Evolutionary conservation across 2,329 filamentous ascomycete species (phyloP), one percentile per base, ranked within the genome.

Genomic region (Phialophora tarda): DNA sequence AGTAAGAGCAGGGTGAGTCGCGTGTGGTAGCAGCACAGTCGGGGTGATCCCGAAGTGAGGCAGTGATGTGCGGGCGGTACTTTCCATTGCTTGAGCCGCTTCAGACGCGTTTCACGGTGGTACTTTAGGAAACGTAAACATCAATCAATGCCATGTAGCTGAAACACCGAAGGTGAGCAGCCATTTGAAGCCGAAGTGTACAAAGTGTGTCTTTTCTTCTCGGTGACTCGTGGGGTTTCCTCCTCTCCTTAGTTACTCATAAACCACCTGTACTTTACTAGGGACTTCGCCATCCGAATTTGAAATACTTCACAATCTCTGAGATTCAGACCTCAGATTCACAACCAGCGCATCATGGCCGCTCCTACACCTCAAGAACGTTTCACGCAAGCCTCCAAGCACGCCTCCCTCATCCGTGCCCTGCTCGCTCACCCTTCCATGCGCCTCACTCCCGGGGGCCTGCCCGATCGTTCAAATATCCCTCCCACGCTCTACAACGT

Each of bases 401-500:
- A 66, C 41, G 66, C 63, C 21, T 48, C 53, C n/a, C 60, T 69
- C 24, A n/a, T 69, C 30, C 59, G 60, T 3, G 59, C 66, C 17
- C 63, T 69, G 3, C 54, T 61, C n/a, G 54, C 55, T 4, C 66
- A 66, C 53, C 66, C 66, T 32, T 26, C 34, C 21, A 58, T 60
- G 50, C 6, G 28, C 8, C 34, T 54, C 26, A 64, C 34, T 1
- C 3, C 48, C 23, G 34, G 62, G 2, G 60, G 63, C 7, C 24
- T 54, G 21, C 59, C 66, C 8, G 61, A 69, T 38, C 50, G 41
- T 12, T 8, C 56, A 34, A 54, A 62, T 26, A 69, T 55, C n/a
- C 67, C 53, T 26, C 10, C 56, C n/a, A 64, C 67, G 6, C 60
- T 69, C 28, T 66, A 30, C 55, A 54, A 55, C 21, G 64, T 66